phyloP scores from a whole-genome alignment of 1,284 basidiomycete genomes.

The Salmacisia buchloeana region DNA sequence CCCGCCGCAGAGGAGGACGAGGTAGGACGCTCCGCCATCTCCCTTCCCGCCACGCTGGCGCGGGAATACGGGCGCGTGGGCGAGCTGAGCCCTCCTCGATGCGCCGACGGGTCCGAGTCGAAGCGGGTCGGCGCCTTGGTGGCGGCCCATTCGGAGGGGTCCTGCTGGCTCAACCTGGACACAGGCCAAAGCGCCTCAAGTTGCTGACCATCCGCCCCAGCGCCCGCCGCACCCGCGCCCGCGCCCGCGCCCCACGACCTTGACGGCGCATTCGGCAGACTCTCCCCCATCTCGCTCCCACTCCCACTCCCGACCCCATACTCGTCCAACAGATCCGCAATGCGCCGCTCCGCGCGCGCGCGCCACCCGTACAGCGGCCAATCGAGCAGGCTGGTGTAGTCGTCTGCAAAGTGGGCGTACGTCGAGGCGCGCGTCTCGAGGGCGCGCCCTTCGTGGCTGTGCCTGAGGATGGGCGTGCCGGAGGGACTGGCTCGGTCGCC shows the following conservation, averaged over 20 bases:
- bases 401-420: neutral
- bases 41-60: neutral
- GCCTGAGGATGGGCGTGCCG: neutral
- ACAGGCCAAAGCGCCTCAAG: neutral
- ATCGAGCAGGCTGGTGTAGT: neutral
- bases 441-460: neutral
- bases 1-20: neutral
- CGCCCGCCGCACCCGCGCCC: neutral
- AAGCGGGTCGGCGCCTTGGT: neutral
- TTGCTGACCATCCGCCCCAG: neutral
- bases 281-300: neutral
- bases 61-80: neutral
- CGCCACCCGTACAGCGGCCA: conserved; percentile 16
- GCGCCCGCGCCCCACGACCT: neutral
- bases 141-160: neutral
- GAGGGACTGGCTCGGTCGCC: neutral
- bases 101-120: neutral
- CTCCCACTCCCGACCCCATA: no score
- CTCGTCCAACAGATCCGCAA: conserved; percentile 19
- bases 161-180: neutral
- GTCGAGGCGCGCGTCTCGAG: neutral
- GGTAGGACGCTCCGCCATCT: neutral
- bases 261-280: neutral
- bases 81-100: neutral
- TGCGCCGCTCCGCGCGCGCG: conserved; percentile 24